Evolutionary conservation across 805 yeast genomes (phyloP), one percentile per base, ranked within the genome.

Genomic region (Yamadazyma kitorensis): DNA sequence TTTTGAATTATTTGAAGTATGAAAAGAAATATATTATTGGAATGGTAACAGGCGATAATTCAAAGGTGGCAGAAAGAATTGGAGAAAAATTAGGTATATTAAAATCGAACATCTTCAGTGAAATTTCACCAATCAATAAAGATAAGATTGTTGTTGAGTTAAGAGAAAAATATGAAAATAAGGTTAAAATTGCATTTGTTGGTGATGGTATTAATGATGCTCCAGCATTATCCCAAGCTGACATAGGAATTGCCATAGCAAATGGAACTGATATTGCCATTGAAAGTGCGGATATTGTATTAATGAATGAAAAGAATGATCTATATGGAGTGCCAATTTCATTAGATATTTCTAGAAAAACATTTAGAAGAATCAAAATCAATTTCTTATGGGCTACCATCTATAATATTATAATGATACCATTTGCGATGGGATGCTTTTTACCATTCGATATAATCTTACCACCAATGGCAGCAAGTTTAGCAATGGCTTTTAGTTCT

Each of bases 171-270:
- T 55, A 52, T 27, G 42, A 47, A 5, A 24, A 26, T 9, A 54
- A 61, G 28, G 61, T 54, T 4, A 58, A 61, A 3, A 82, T 93
- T 26, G 91, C 89, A 5, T 88, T 94, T 69, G 82, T 93, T 15
- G 99, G 99, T 24, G 99, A 93, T 61, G 99, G 99, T 40, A 86
- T 93, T 45, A 93, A 93, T 57, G 99, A 93, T 55, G 95, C 98
- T 0, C 97, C 98, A 0, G 98, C 98, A 0, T 70, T 93, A 36
- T 95, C 86, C 1, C 74, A 82, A 36, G 84, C 96, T 1, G 86
- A 88, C 45, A 61, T 93, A 13, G 98, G 98, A 16, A 78, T 94
- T 49, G 93, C 98, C 8, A 78, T 94, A 38, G 82, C 94, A 7
- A 76, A 94, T 0, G 96, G 98, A 4, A 86, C 98, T 0, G 98